Evolutionary conservation across 306 rosid species (phyloP), one percentile per base, ranked within the genome.

Genomic region (Prunus kanzakura): DNA sequence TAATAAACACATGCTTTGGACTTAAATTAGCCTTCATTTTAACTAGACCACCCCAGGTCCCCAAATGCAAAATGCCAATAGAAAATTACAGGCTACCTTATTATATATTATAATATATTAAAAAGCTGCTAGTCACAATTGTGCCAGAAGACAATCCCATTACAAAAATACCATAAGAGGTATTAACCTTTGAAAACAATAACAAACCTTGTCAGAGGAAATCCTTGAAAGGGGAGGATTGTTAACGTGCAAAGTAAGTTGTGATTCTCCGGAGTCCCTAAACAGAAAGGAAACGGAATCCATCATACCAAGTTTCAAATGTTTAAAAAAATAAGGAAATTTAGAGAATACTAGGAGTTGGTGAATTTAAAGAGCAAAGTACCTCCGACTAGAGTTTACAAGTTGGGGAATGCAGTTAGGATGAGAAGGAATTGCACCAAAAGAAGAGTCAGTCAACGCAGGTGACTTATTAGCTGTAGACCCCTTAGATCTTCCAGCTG

Each of bases 131-230:
- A 38, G 23, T 27, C 11, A 43, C 51, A 60, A 71, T 50, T 55
- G 43, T 38, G 10, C 61, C 27, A 55, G 52, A n/a, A 43, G 27
- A 27, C 27, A 69, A 49, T 14, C 62, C 64, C 57, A 23, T 41
- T 27, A 72, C 88, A 69, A 78, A 45, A 20, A 27, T 50, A 46
- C 54, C 55, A 19, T 67, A 72, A 62, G 69, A 19, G 19, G 43
- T 6, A 38, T 18, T 52, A 56, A 29, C 25, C 60, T 23, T 46
- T 54, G 63, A 82, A 58, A 77, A 8, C 54, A 84, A 76, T 2
- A 64, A 84, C 88, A 74, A 78, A 93, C 98, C 97, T 88, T 81
- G 69, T 90, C 84, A 6, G 97, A 86, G 64, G 98, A 86, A 73
- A 90, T 87, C 54, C 29, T 83, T 70, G 81, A 62, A 71, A 81